A percentile compares a stretch with the other conserved stretches of the same genome.
Evolutionary conservation across 371 early-diverging fungal genomes (phyloP).

Genomic region (Mucor circinelloides): DNA sequence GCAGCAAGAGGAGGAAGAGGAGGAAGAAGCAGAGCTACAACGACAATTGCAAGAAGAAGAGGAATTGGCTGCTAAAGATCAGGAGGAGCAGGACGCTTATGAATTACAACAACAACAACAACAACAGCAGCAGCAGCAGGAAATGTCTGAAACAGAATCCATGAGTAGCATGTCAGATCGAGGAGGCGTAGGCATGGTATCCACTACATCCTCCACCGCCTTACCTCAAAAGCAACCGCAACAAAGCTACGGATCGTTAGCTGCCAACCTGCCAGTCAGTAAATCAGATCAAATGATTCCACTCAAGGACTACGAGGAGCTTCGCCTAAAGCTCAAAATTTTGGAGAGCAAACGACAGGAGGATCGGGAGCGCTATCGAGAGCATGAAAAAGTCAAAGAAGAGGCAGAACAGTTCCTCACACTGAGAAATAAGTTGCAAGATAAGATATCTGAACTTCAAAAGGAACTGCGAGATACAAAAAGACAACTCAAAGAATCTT

Average conservation of each 20-base stretch:
- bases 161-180: background rate
- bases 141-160: slow-evolving; percentile 3
- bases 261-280: slow-evolving; percentile 32
- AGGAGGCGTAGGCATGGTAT: slow-evolving; percentile 1
- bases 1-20: slow-evolving; percentile 11
- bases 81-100: slow-evolving; percentile 5
- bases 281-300: slow-evolving; percentile 55
- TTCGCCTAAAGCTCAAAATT: slow-evolving; percentile 77
- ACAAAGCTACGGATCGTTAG: slow-evolving; percentile 39
- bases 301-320: slow-evolving; percentile 78
- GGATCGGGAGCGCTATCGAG: slow-evolving; percentile 74
- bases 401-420: slow-evolving; percentile 76
- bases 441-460: slow-evolving; percentile 73
- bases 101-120: slow-evolving; percentile 17
- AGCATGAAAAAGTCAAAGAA: slow-evolving; percentile 73
- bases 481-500: slow-evolving; percentile 58
- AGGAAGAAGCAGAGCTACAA: slow-evolving; percentile 18
- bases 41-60: slow-evolving; percentile 14
- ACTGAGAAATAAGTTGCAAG: slow-evolving; percentile 71
- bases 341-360: slow-evolving; percentile 83
- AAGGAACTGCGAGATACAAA: slow-evolving; percentile 70
- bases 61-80: slow-evolving; percentile 9
- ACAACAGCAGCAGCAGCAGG: slow-evolving; percentile 3
- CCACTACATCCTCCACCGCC: slow-evolving; percentile 14
- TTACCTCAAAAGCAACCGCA: slow-evolving; percentile 14